Conservation (phyloP, 805 yeast genomes). For the Schwanniomyces pseudopolymorphus region DNA sequence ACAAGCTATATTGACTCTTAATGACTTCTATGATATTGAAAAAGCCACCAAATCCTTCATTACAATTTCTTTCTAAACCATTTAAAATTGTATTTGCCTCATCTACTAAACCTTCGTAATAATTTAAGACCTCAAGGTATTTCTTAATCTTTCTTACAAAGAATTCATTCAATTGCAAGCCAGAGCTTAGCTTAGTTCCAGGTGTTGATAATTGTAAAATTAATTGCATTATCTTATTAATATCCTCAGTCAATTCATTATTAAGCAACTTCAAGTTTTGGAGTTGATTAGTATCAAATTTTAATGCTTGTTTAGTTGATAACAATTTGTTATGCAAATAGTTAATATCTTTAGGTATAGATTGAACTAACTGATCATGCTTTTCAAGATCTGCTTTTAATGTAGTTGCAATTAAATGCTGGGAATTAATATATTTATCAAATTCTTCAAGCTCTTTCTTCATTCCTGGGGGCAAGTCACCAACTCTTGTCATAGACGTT, state of each 20-base stretch:
- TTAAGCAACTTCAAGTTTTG: conserved; percentile 32
- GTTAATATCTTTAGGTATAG: conserved; percentile 72
- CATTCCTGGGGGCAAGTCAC: conserved; percentile 69
- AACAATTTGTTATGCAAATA: conserved; percentile 61
- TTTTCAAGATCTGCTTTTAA: conserved; percentile 59
- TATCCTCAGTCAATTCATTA: conserved; percentile 46
- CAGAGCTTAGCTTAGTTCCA: conserved; percentile 56
- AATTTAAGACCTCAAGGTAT: conserved; percentile 47
- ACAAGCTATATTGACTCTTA: conserved; percentile 64
- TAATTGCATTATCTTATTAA: conserved; percentile 53
- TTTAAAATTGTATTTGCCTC: conserved; percentile 56
- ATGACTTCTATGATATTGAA: conserved; percentile 57
- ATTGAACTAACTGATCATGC: conserved; percentile 62
- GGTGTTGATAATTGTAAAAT: conserved; percentile 52
- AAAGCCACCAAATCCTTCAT: conserved; percentile 41
- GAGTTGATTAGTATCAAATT: conserved; percentile 44
- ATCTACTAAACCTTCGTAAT: conserved; percentile 61
- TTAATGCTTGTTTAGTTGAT: conserved; percentile 64
- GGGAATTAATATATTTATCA: conserved; percentile 70
- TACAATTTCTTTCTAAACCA: conserved; percentile 39
- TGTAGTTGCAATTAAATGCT: conserved; percentile 69
- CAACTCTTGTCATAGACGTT: conserved; percentile 73
- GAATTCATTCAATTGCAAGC: conserved; percentile 54
- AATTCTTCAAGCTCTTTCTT: conserved; percentile 68
- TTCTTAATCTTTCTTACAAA: conserved; percentile 52